A percentile compares a stretch with the other conserved stretches of the same genome.
Evolutionary conservation across 805 yeast species (phyloP).

Genomic region (Blastobotrys muscicola): DNA sequence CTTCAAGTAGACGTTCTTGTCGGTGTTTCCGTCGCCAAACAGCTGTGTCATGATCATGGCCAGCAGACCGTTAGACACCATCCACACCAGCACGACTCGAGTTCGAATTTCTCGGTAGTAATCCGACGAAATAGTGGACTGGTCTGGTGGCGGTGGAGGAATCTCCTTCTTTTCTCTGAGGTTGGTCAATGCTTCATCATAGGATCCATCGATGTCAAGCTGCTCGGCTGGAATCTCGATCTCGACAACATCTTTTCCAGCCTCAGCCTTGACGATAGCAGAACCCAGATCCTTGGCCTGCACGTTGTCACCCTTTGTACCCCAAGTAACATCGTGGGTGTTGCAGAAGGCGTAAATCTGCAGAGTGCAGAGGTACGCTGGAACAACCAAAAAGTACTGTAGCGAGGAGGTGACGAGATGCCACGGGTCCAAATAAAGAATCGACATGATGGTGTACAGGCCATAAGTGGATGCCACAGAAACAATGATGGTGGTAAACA

Average conservation of each 20-base stretch:
- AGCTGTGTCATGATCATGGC: constrained; percentile 85
- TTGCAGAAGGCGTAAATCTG: constrained; percentile 95
- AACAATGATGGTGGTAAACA: constrained; percentile 60
- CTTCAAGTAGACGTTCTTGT: constrained; percentile 64
- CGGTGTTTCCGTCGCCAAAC: constrained; percentile 55
- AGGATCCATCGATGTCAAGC: constrained; percentile 71
- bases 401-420: constrained; percentile 82
- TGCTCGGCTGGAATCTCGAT: constrained; percentile 64
- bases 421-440: constrained; percentile 81
- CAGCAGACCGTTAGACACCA: constrained; percentile 68
- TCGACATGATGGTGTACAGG: constrained; percentile 67
- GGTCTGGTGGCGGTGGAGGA: constrained; percentile 35
- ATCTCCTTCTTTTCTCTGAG: constrained; percentile 61
- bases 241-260: constrained; percentile 77
- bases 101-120: constrained; percentile 94
- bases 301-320: constrained; percentile 84
- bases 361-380: constrained; percentile 82
- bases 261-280: constrained; percentile 72
- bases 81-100: constrained; percentile 91
- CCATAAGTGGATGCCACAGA: constrained; percentile 79
- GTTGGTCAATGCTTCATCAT: constrained; percentile 63
- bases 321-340: constrained; percentile 96
- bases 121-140: constrained; percentile 46
- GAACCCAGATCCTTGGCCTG: constrained; percentile 63
- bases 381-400: constrained; percentile 77